phyloP scores from a whole-genome alignment of 2,329 filamentous ascomycete species.

The Plectosphaerella plurivora region DNA sequence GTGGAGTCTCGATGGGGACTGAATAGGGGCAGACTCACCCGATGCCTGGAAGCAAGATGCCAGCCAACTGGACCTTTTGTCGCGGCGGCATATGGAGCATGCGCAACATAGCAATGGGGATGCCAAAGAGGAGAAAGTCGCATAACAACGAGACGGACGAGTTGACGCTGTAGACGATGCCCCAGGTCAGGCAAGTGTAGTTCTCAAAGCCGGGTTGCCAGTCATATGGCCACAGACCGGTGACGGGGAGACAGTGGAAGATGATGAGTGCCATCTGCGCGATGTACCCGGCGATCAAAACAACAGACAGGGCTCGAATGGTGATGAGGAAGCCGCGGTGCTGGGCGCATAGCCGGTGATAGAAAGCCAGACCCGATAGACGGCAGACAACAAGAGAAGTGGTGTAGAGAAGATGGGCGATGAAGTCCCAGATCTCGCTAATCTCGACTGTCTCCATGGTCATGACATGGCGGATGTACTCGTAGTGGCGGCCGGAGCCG shows the following conservation, averaged over 20 bases:
- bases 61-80: constrained; percentile 40
- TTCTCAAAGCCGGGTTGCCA: constrained; percentile 34
- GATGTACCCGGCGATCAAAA: constrained; percentile 37
- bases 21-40: constrained; percentile 26
- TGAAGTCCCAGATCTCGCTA: constrained; percentile 44
- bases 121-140: constrained; percentile 45
- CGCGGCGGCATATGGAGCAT: constrained; percentile 36
- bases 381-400: constrained; percentile 44
- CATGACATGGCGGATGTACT: constrained; percentile 42
- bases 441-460: constrained; percentile 30
- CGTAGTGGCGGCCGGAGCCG: constrained; percentile 41
- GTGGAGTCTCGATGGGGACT: background rate
- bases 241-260: constrained; percentile 47
- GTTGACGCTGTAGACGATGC: constrained; percentile 46
- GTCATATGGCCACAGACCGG: constrained; percentile 45
- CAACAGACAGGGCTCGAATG: constrained; percentile 27
- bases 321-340: constrained; percentile 27
- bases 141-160: constrained; percentile 43
- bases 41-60: constrained; percentile 44
- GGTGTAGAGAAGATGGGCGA: constrained; percentile 47
- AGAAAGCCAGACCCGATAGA: constrained; percentile 47
- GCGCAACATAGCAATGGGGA: constrained; percentile 42
- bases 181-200: constrained; percentile 45
- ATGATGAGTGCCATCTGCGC: constrained; percentile 45
- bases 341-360: constrained; percentile 37